These are phyloP conservation scores for Microbotryum scabiosae DNA, from an alignment of 1,284 basidiomycete genomes.

Conservation along the genomic window DNA sequence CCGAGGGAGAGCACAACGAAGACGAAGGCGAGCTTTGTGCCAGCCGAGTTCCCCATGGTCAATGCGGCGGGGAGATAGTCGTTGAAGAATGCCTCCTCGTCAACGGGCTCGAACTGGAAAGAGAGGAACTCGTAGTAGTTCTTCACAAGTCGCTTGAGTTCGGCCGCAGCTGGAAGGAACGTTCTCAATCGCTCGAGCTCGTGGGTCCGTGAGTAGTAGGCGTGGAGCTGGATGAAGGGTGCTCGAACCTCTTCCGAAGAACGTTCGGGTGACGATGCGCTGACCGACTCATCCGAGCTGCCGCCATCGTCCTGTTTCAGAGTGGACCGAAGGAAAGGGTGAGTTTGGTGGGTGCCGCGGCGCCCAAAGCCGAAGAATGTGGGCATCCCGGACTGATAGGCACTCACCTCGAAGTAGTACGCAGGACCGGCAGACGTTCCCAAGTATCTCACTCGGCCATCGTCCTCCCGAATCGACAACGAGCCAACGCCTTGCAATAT, in stretches of 20 bases:
- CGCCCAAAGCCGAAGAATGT: too few species aligned
- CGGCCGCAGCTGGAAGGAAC: conserved; percentile 6
- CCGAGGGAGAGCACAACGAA: conserved; percentile 35
- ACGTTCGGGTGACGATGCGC: neutral
- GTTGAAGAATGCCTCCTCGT: conserved; percentile 11
- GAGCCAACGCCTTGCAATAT: conserved; percentile 18
- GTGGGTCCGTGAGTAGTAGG: neutral
- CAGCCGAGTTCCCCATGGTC: conserved; percentile 8
- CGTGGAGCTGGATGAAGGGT: conserved; percentile 8
- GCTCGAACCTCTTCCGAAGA: too few species aligned
- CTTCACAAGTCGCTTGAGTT: conserved; percentile 3
- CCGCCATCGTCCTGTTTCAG: neutral
- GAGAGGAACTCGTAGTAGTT: conserved; percentile 17
- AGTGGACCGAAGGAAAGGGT: too few species aligned
- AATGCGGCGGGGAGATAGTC: conserved; percentile 22
- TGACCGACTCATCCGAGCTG: neutral
- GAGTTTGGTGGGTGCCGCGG: too few species aligned
- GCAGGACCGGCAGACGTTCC: conserved; percentile 12
- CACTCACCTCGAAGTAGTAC: conserved; percentile 14
- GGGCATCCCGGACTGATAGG: neutral
- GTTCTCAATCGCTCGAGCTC: too few species aligned
- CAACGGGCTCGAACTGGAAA: conserved; percentile 24
- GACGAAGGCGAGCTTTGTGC: conserved; percentile 32
- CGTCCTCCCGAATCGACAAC: conserved; percentile 11
- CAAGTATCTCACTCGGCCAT: conserved; percentile 13